Base-by-base conservation (phyloP, 176 grass and related monocot species). In the Aegilops sharonensis region DNA sequence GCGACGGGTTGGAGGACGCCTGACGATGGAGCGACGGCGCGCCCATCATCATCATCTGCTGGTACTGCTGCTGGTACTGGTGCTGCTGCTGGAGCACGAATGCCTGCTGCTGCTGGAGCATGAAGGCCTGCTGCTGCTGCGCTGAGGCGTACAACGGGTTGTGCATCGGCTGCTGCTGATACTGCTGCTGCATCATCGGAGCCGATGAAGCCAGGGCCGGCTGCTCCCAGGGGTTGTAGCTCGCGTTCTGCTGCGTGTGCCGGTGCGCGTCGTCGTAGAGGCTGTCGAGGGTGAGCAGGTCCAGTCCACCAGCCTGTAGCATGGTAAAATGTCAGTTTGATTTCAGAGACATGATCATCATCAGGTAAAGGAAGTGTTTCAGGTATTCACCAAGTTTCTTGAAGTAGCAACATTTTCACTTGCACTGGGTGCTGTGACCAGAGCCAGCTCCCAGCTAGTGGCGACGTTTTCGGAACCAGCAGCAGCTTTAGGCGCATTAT, bases 201-300 rank as follows among this genome's bases (percentile, higher is more conserved):
- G 89, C 89, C 0, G 85, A 80, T 56, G 83, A 85, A n/a, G 79
- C 75, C 1, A 88, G 79, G 25, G 20, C 66, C 27, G 73, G 75
- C 43, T 98, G 79, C 66, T 98, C 94, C 97, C 97, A 98, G 31
- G 92, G 92, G 78, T 94, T 92, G 85, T 98, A 95, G 88, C 88
- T 98, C 1, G 73, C 86, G 3, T 75, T 94, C 74, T 95, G 94
- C 40, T 89, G 95, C 0, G 85, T 80, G 40, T 67, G 85, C 77
- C 80, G 88, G 72, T 95, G 83, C 1, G 91, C 92, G 2, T 98
- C 97, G 0, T 95, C 88, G 9, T 98, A 98, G 85, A 98, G 81
- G 65, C 93, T 98, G 87, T 98, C 96, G 37, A 98, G 86, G 5
- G 91, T 94, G 40, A 95, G 88, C 72, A 87, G 50, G 85, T 98